Conservation (phyloP, 148 eudicot species). For the Silene latifolia region DNA sequence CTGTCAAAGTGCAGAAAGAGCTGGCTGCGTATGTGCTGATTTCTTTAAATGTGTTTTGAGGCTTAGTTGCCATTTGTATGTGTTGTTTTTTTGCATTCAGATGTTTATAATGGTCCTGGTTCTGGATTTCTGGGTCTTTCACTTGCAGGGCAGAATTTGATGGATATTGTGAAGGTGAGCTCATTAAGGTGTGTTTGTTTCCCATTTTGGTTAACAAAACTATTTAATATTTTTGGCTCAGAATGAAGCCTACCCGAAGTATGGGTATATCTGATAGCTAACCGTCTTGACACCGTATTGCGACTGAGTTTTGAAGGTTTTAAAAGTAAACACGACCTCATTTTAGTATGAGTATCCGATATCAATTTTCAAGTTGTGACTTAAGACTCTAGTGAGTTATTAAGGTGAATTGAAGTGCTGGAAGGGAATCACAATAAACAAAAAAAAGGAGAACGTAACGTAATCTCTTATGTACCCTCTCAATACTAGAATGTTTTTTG, state of each 20-base stretch:
- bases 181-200: too few species aligned
- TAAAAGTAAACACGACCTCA: not conserved
- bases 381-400: too few species aligned
- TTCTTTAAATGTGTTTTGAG: not conserved
- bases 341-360: not conserved
- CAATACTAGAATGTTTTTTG: conserved; percentile 8
- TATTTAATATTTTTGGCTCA: not conserved
- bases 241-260: not conserved
- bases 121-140: too few species aligned
- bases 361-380: not conserved
- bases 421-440: not conserved
- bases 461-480: not conserved
- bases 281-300: not conserved
- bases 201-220: too few species aligned
- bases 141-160: conserved; percentile 97
- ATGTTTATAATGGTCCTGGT: conserved; percentile 6
- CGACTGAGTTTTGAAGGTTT: not conserved
- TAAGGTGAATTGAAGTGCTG: not conserved
- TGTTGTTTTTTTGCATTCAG: not conserved
- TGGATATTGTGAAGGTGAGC: conserved; percentile 96
- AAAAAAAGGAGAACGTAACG: not conserved
- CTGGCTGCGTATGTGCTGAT: conserved; percentile 68
- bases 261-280: not conserved
- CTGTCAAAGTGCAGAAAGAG: conserved; percentile 90
- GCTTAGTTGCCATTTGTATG: not conserved